Base-by-base conservation (phyloP, 2,329 filamentous ascomycete genomes). In the Claviceps sp. region DNA sequence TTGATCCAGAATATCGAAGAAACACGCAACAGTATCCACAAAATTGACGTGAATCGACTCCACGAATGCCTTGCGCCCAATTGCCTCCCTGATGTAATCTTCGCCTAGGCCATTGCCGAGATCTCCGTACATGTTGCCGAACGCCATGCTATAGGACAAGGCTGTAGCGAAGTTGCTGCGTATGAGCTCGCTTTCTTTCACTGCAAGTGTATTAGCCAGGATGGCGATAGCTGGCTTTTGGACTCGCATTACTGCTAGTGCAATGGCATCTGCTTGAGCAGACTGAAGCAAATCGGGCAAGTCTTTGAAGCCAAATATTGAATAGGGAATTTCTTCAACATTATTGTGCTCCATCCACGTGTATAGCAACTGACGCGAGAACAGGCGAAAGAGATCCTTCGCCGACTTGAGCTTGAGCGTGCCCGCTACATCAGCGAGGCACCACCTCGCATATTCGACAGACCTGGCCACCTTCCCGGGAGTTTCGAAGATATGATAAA, bases 401-500 rank as follows among this genome's bases (percentile, higher is more conserved):
- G 88, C 74, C 45, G 81, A 79, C 24, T 74, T 67, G 22, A 97
- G 75, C 0, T 75, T 69, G 37, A 96, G 75, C 0, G 76, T 74
- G 13, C 65, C 68, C 4, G 90, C 81, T 37, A 96, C 81, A 13
- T 77, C 72, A 4, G 67, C 64, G 44, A 96, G 73, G 59, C 88
- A 94, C 50, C 77, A 77, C 52, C 78, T 79, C 1, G 91, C 90
- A 67, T 96, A 85, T 20, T 74, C 70, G 20, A 76, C 73, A 6
- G 85, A 85, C 11, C 71, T 68, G 3, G 76, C 68, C 14, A 95
- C 79, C 52, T 82, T 81, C 1, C 86, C 88, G 1, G 90, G 86
- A 0, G 85, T 88, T 65, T 97, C 93, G 59, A 97, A 95, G 22
- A 97, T 89, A 65, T 93, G 86, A 64, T 96, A 98, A 18, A 95